Evolutionary conservation across 768 basidiomycete genomes (phyloP), one percentile per base, ranked within the genome.

Genomic region (Tulasnella sp.): DNA sequence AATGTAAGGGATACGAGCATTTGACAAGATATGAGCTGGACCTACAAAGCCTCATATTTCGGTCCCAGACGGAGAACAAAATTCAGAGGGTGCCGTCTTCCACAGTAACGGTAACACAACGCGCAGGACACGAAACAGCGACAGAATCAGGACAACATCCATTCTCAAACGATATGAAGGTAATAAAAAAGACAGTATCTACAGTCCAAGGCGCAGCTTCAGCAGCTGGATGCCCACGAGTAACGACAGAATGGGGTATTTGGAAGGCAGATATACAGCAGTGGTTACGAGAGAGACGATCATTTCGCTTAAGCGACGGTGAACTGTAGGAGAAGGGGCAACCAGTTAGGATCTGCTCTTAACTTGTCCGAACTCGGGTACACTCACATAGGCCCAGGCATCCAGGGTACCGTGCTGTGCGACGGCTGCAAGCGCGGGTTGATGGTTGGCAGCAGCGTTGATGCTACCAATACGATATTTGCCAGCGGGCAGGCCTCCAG

Each of bases 401-500:
- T 78, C 77, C 8, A 78, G 44, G 1, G 62, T 69, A 22, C 76
- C 78, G 41, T 77, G 78, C 68, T 79, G 78, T 6, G 77, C 78
- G 35, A 78, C 67, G 22, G 71, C 42, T 19, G 64, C 74, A 26
- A 76, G 72, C 0, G 67, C 77, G 16, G 47, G 77, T 69, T 78
- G 78, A 59, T 79, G 79, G 73, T 79, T 79, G 16, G 76, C 26
- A 65, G 71, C 72, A 12, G 73, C 22, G 36, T 74, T 74, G 71
- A 74, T 74, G 29, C 72, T 74, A 14, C 73, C 72, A 29, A 74
- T 67, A 63, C 73, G 74, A 74, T 81, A 81, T 5, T 74, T 75
- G 5, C 81, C 81, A 26, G 76, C 78, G 2, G 76, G 72, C 16
- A 82, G 75, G n/a, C 81, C 81, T 14, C 80, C 80, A 3, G 75